Percentiles rank a stretch among this genome's conserved stretches.
phyloP scores from a whole-genome alignment of 768 basidiomycete genomes.

The Daedalea quercina region DNA sequence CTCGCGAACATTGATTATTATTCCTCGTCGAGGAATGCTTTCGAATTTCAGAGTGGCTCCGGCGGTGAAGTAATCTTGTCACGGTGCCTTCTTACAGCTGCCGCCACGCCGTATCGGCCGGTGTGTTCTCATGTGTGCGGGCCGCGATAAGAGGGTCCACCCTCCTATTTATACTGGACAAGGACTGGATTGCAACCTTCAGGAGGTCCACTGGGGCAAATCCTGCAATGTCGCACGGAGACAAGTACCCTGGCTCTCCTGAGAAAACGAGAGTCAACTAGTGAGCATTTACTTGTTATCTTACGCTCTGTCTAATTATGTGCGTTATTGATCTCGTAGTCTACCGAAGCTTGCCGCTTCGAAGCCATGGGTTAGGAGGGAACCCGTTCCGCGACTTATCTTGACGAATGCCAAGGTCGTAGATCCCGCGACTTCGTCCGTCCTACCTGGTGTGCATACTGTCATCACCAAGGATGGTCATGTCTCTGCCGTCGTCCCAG shows the following conservation, averaged over 20 bases:
- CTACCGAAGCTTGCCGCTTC: slow-evolving; percentile 23
- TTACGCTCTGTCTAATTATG: background rate
- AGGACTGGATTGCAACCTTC: too few relatives aligned
- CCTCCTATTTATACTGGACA: too few relatives aligned
- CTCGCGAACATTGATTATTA: too few relatives aligned
- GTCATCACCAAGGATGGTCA: slow-evolving; percentile 24
- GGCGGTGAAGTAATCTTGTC: too few relatives aligned
- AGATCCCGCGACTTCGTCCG: slow-evolving; percentile 20
- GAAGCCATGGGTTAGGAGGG: slow-evolving; percentile 29
- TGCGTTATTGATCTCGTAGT: background rate
- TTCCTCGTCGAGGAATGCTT: too few relatives aligned
- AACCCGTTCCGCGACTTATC: slow-evolving; percentile 17
- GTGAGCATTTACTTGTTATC: slow-evolving; percentile 2
- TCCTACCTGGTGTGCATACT: slow-evolving; percentile 21
- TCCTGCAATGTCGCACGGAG: background rate
- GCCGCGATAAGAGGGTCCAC: too few relatives aligned
- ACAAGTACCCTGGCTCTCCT: slow-evolving; percentile 11
- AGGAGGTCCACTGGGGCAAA: too few relatives aligned
- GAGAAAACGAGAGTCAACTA: slow-evolving; percentile 14
- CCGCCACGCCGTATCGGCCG: too few relatives aligned
- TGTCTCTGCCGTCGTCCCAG: slow-evolving; percentile 19
- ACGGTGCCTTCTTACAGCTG: too few relatives aligned
- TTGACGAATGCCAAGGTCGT: slow-evolving; percentile 30
- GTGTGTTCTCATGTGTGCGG: too few relatives aligned
- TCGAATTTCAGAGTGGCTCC: too few relatives aligned